These are phyloP conservation scores for Neoascochyta sp. DNA, from an alignment of 2,329 filamentous ascomycete species.

Conservation along the genomic window DNA sequence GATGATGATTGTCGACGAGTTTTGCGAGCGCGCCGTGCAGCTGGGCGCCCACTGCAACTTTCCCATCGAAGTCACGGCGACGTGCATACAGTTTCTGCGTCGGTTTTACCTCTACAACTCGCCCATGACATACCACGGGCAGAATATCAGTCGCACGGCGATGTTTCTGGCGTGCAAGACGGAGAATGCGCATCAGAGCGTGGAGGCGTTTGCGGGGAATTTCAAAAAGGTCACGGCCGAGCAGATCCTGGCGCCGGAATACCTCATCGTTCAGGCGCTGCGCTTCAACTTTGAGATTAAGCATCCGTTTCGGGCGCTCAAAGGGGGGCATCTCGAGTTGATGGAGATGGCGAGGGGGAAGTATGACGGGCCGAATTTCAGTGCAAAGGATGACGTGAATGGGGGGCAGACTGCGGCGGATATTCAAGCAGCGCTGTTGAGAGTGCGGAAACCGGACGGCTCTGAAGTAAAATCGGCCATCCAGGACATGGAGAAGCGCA, in stretches of 20 bases:
- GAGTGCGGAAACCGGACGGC: slow-evolving; percentile 17
- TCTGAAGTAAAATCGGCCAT: slow-evolving; percentile 12
- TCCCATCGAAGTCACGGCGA: slow-evolving; percentile 64
- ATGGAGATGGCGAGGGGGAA: slow-evolving; percentile 63
- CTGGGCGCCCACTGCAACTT: slow-evolving; percentile 58
- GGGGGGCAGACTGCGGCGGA: slow-evolving; percentile 16
- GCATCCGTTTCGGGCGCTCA: slow-evolving; percentile 83
- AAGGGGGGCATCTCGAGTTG: slow-evolving; percentile 82
- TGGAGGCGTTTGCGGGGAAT: slow-evolving; percentile 54
- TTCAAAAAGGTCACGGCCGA: slow-evolving; percentile 63
- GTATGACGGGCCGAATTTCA: slow-evolving; percentile 36
- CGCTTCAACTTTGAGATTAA: slow-evolving; percentile 91
- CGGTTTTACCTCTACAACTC: slow-evolving; percentile 96
- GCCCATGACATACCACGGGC: slow-evolving; percentile 92
- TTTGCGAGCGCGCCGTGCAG: slow-evolving; percentile 60
- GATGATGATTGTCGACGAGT: slow-evolving; percentile 74
- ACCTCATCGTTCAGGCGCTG: slow-evolving; percentile 84
- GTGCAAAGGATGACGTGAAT: slow-evolving; percentile 2
- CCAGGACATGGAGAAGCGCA: slow-evolving; percentile 41
- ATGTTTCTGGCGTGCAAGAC: slow-evolving; percentile 93
- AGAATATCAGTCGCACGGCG: slow-evolving; percentile 81
- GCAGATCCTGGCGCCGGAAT: slow-evolving; percentile 85
- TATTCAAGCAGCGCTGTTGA: slow-evolving; percentile 24
- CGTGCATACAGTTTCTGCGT: slow-evolving; percentile 82
- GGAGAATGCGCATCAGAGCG: slow-evolving; percentile 73